These are phyloP conservation scores for Fusarium stilboides DNA, from an alignment of 2,329 filamentous ascomycete genomes.

Conservation along the genomic window DNA sequence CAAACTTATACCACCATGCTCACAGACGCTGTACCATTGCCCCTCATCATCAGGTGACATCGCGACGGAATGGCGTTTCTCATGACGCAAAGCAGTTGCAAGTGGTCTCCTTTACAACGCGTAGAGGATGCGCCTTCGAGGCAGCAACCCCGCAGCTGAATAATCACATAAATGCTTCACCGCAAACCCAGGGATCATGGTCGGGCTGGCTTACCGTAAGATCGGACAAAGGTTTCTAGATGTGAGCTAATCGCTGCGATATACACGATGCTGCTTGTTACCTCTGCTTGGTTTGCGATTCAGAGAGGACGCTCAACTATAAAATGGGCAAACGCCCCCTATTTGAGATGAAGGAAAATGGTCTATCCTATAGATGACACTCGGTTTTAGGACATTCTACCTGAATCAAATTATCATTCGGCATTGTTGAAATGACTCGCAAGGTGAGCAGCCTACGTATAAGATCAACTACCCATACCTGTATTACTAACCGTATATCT, in stretches of 20 bases:
- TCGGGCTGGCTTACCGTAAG: background rate
- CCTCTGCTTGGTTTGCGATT: background rate
- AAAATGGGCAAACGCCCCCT: constrained; percentile 3
- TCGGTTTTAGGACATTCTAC: background rate
- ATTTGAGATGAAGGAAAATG: background rate
- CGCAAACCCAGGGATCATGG: background rate
- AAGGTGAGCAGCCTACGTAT: background rate
- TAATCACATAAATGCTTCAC: background rate
- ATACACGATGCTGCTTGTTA: background rate
- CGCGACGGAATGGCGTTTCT: constrained; percentile 12
- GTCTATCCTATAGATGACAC: background rate
- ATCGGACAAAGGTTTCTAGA: background rate
- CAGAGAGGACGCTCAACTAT: background rate
- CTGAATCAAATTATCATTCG: background rate
- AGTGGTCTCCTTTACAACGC: background rate
- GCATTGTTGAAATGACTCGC: background rate
- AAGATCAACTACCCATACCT: background rate
- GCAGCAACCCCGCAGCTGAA: constrained; percentile 14
- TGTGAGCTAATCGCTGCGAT: background rate
- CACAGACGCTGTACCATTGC: background rate
- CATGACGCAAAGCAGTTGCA: constrained; percentile 8
- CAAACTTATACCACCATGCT: background rate
- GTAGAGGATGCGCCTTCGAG: constrained; percentile 15
- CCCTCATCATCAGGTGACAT: constrained; percentile 6
- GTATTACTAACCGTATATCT: background rate